Base-by-base conservation (phyloP, 116 monocot species). In the Iris pallida region DNA sequence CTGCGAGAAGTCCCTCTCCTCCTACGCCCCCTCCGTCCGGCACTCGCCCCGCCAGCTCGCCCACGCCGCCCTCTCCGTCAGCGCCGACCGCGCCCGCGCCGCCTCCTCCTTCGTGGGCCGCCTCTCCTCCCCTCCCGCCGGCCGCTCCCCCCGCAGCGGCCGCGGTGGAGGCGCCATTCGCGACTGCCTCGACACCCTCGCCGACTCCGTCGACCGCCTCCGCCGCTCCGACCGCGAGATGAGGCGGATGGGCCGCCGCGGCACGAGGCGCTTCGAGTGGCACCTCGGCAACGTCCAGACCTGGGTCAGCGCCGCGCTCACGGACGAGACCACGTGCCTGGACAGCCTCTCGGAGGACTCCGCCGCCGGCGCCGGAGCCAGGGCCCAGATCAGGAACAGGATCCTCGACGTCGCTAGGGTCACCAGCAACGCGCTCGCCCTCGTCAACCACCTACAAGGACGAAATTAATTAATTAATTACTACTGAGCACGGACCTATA, bases 161-260 rank as follows among this genome's bases (percentile, higher is more conserved):
- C 59, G 68, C 45, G 76, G 55, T 49, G 68, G 69, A 18, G 82
- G 82, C 4, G 91, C 87, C 7, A 76, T 87, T 18, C 68, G 73
- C 12, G 91, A 91, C 79, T 91, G 91, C 77, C 13, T 87, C 42
- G 87, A 87, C 55, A 85, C 74, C 57, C 66, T 91, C 41, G 45
- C 45, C 51, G 87, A 85, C 76, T 71, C 73, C 65, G 85, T 91
- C 5, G 82, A 91, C 63, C 77, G 76, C 15, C 81, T 91, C 13
- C 59, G 75, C 53, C 64, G 74, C 5, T 60, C 69, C 66, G 15
- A 41, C 85, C 91, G 9, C 56, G 87, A 91, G 73, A 66, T 92
- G 82, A 65, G 46, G 5, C 80, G 64, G 41, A 69, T 87, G 82
- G 91, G 88, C 4, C 65, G 73, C 45, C 60, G 63, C 42, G 44